Evolutionary conservation across 2,329 filamentous ascomycete species (phyloP), one percentile per base, ranked within the genome.

Genomic region (Phaeosphaeria sp.): DNA sequence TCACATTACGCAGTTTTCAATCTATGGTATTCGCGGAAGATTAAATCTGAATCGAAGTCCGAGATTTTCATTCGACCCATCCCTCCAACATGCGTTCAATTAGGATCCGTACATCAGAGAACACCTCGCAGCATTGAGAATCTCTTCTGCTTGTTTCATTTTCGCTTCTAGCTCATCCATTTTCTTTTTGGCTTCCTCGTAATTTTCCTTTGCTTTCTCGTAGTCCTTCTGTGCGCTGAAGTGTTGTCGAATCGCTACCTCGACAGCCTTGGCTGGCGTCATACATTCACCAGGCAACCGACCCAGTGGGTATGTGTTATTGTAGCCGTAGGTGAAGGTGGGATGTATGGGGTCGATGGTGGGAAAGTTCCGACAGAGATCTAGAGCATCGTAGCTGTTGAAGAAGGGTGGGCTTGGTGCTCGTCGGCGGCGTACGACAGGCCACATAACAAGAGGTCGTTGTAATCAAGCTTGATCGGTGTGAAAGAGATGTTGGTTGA

Each of bases 141-240:
- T 54, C 21, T 51, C 42, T 18, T 60, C 50, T n/a, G 65, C 64
- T 24, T 63, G 54, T 11, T 61, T 49, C 11, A 65, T 47, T 39
- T 62, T 65, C 52, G 63, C 56, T 47, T 62, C 63, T 5, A 58
- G 64, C 24, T 65, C 60, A 15, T 62, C 60, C 18, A 61, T 58
- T 39, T 65, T 64, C 43, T 60, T 59, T 52, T 63, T 66, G 2
- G 48, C 59, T 22, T 66, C 64, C 40, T 63, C 52, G n/a, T 58
- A 62, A 13, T 62, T 57, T 36, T 58, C 59, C 18, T 56, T 61
- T 17, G 58, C 53, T 18, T 63, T 63, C n/a, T 61, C 53, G 15
- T 40, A 49, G 18, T 65, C 55, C 13, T 44, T 57, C 25, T 56
- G 47, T 7, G 63, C 64, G 27, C 60, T 55, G 17, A 63, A 53